A percentile compares a stretch with the other conserved stretches of the same genome.
Conservation (phyloP, 768 basidiomycete species). For the Leccinum imitatum region DNA sequence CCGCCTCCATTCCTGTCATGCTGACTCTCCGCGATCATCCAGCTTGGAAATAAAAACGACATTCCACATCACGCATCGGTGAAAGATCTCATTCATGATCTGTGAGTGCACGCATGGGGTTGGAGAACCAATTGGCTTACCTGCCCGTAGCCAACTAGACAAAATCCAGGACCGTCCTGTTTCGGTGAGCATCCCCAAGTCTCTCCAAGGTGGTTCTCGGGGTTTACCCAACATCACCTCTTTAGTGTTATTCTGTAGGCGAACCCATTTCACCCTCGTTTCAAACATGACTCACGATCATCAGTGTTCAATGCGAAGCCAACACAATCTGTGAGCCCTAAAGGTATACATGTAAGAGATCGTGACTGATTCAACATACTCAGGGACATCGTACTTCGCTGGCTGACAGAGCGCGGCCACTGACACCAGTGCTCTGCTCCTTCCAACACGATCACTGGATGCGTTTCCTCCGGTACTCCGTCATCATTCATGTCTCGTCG, state of each 20-base stretch:
- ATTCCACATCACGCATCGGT: conserved; percentile 71
- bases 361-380: neutral
- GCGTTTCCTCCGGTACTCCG: neutral
- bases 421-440: conserved; percentile 29
- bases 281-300: neutral
- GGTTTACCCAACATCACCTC: neutral
- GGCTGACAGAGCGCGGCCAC: conserved; percentile 78
- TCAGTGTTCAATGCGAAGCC: conserved; percentile 95
- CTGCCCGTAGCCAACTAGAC: conserved; percentile 49
- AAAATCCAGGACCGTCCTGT: conserved; percentile 79
- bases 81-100: conserved; percentile 75
- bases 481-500: neutral
- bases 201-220: neutral
- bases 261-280: neutral
- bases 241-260: conserved; percentile 77
- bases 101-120: conserved; percentile 45
- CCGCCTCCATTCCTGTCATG: neutral
- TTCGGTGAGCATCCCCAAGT: conserved; percentile 57
- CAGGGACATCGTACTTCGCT: conserved; percentile 85
- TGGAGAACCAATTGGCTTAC: conserved; percentile 28
- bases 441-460: neutral
- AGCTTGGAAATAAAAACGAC: conserved; percentile 96
- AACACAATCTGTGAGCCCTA: conserved; percentile 78
- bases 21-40: neutral
- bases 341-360: neutral